These are phyloP conservation scores for Starmera stellimalicola DNA, from an alignment of 1,139 yeast species.

Conservation along the genomic window DNA sequence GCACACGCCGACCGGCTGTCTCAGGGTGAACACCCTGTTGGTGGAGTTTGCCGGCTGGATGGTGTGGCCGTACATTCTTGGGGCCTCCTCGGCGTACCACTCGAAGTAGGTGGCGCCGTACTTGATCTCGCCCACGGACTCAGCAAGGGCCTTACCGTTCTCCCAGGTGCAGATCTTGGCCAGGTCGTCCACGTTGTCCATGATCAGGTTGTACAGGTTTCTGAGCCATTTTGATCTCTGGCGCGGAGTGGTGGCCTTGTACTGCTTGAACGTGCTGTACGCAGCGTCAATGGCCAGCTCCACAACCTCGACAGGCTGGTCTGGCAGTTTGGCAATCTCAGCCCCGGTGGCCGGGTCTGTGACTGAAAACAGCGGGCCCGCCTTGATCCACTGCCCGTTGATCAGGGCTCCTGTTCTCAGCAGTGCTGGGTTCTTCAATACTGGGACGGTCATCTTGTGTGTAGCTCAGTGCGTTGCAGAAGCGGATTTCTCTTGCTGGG, in stretches of 20 bases:
- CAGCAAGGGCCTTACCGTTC: constrained; percentile 75
- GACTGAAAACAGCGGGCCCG: constrained; percentile 52
- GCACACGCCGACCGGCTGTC: constrained; percentile 84
- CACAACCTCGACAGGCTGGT: constrained; percentile 39
- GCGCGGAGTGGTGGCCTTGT: constrained; percentile 50
- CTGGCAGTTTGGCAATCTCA: constrained; percentile 45
- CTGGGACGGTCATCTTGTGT: constrained; percentile 10
- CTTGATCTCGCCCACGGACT: constrained; percentile 66
- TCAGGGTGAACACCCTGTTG: constrained; percentile 54
- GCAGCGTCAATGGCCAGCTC: constrained; percentile 58
- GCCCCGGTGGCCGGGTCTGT: constrained; percentile 67
- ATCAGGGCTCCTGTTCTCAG: constrained; percentile 50
- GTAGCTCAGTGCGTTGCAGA: too few relatives aligned
- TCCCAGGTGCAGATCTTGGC: constrained; percentile 69
- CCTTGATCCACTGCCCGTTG: constrained; percentile 64
- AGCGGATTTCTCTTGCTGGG: too few relatives aligned
- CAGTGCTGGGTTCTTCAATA: constrained; percentile 45
- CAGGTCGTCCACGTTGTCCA: constrained; percentile 62
- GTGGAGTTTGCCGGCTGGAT: constrained; percentile 52
- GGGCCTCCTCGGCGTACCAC: constrained; percentile 86
- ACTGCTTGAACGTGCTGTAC: constrained; percentile 46
- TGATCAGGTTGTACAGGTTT: constrained; percentile 51
- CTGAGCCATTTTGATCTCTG: constrained; percentile 60
- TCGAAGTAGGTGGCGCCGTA: constrained; percentile 77
- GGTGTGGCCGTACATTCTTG: constrained; percentile 63